Evolutionary conservation across 2,329 filamentous ascomycete species (phyloP).

Genomic region (Claviceps maximensis): DNA sequence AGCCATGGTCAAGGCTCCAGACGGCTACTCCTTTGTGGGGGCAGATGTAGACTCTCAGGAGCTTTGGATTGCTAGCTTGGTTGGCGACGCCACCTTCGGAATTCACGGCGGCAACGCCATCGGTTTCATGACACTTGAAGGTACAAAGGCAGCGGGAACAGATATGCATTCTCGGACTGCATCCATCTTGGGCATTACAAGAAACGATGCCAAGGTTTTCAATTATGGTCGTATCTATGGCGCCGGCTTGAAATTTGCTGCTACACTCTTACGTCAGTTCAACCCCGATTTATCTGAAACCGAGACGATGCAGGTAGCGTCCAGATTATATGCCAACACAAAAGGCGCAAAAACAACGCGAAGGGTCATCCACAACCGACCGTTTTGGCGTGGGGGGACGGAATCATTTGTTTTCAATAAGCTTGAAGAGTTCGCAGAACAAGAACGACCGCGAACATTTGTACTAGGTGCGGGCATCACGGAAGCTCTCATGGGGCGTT

Average conservation of each 20-base stretch:
- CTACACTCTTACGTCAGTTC: constrained; percentile 82
- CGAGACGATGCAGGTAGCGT: constrained; percentile 63
- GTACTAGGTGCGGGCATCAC: constrained; percentile 93
- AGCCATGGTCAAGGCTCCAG: constrained; percentile 85
- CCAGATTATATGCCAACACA: constrained; percentile 72
- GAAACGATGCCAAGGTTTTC: constrained; percentile 94
- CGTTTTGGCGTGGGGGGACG: constrained; percentile 92
- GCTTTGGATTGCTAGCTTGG: constrained; percentile 91
- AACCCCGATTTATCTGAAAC: constrained; percentile 72
- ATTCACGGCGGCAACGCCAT: constrained; percentile 94
- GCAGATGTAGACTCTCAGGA: constrained; percentile 97
- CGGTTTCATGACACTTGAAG: constrained; percentile 97
- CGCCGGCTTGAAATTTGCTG: constrained; percentile 88
- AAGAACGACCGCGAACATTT: constrained; percentile 79
- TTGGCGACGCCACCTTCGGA: constrained; percentile 89
- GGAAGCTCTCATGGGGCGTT: constrained; percentile 80
- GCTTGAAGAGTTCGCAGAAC: constrained; percentile 93
- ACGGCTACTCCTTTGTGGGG: constrained; percentile 86
- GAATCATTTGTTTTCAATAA: constrained; percentile 98
- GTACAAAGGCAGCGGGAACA: constrained; percentile 84
- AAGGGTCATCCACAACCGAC: constrained; percentile 54
- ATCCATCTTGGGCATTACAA: constrained; percentile 78
- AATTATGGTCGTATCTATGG: constrained; percentile 98
- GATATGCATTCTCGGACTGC: constrained; percentile 93
- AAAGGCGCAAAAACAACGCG: constrained; percentile 79